phyloP scores from a whole-genome alignment of 2,329 filamentous ascomycete genomes.

The Trichoderma lentiforme region DNA sequence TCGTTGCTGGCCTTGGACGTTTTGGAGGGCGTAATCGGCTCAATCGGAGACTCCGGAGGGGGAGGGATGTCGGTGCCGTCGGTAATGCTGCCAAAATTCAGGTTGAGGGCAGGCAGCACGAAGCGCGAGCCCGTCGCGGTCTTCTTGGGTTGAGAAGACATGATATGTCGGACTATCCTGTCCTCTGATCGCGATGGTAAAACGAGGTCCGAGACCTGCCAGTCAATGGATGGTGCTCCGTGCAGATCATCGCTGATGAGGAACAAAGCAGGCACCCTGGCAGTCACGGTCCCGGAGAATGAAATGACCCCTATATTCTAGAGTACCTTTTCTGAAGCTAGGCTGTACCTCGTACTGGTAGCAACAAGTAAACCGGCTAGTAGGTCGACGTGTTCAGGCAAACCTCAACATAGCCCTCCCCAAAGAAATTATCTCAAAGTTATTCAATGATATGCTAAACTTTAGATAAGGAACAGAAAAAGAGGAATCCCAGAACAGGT shows the following conservation, averaged over 20 bases:
- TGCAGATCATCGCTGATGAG: slow-evolving; percentile 13
- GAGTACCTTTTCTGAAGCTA: slow-evolving; percentile 11
- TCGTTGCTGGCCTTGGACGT: slow-evolving; percentile 28
- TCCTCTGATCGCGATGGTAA: not conserved
- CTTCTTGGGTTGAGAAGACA: slow-evolving; percentile 34
- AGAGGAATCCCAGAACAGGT: not conserved
- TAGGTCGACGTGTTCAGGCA: not conserved
- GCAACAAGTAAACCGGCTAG: not conserved
- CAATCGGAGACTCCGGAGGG: slow-evolving; percentile 52
- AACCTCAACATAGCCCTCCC: not conserved
- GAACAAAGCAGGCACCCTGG: slow-evolving; percentile 11
- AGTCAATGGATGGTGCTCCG: not conserved
- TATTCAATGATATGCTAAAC: not conserved
- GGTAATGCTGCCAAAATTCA: slow-evolving; percentile 58
- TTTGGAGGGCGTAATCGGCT: slow-evolving; percentile 45
- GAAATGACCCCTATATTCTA: slow-evolving; percentile 11
- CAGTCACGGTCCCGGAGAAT: slow-evolving; percentile 7
- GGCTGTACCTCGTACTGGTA: slow-evolving; percentile 10
- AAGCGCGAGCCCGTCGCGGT: slow-evolving; percentile 40
- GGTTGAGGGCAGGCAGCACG: slow-evolving; percentile 52
- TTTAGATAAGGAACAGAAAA: not conserved
- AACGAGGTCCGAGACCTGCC: slow-evolving; percentile 9
- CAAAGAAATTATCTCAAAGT: not conserved
- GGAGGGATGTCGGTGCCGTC: slow-evolving; percentile 61
- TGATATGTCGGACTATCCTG: slow-evolving; percentile 19